A percentile compares a stretch with the other conserved stretches of the same genome.
These are phyloP conservation scores for Pulveroboletus sp. DNA, from an alignment of 768 basidiomycete genomes.

Conservation along the genomic window DNA sequence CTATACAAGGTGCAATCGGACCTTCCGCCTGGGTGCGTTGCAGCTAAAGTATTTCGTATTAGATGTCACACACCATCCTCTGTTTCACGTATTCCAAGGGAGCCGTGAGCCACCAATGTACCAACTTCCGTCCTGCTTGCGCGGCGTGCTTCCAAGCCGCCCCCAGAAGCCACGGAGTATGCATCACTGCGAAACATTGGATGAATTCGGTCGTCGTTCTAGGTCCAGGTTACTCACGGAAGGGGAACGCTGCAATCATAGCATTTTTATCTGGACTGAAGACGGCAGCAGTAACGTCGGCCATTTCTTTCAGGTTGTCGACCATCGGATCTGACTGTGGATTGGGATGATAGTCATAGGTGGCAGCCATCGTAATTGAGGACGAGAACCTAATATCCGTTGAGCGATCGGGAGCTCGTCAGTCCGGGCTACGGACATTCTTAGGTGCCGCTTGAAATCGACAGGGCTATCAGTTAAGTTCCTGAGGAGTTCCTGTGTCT, in stretches of 20 bases:
- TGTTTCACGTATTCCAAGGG: neutral
- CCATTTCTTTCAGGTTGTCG: neutral
- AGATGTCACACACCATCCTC: neutral
- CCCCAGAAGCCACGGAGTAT: slow-evolving; percentile 1
- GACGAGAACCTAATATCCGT: neutral
- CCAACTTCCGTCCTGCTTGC: neutral
- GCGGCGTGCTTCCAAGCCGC: slow-evolving; percentile 2
- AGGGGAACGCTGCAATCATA: slow-evolving; percentile 3
- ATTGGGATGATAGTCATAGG: slow-evolving; percentile 5
- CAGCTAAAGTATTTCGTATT: neutral
- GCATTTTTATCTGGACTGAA: neutral
- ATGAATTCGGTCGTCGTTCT: neutral
- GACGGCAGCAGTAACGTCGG: neutral
- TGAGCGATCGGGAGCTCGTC: neutral
- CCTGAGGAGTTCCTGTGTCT: neutral
- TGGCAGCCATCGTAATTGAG: slow-evolving; percentile 6
- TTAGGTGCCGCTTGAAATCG: slow-evolving; percentile 2
- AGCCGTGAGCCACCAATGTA: slow-evolving; percentile 1
- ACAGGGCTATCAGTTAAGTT: slow-evolving; percentile 1
- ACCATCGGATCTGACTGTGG: slow-evolving; percentile 7
- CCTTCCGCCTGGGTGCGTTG: neutral
- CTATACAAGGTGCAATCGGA: neutral
- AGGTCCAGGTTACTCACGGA: neutral
- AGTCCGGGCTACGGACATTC: slow-evolving; percentile 3
- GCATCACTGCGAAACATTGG: neutral